Base-by-base conservation (phyloP, 202 grass and related monocot genomes). In the Setaria viridis region DNA sequence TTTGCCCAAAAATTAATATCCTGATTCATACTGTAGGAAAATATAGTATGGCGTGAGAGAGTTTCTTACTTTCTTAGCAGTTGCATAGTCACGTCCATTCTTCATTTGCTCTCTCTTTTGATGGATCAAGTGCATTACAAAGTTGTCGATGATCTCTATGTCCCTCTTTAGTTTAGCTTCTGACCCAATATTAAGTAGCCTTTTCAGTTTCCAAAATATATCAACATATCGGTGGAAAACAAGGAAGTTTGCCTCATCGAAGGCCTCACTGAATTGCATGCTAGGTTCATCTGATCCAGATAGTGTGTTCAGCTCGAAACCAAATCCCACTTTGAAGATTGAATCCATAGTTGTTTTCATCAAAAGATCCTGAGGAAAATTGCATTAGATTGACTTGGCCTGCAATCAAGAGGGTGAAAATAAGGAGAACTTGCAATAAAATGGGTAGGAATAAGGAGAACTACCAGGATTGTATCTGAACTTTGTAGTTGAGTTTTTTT, bases 141-240 rank as follows among this genome's bases (percentile, higher is more conserved):
- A 98, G 37, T 91, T 48, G 14, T 98, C 85, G 0, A 95, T 90
- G 65, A 90, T 80, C 70, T 88, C 64, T 32, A 95, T 82, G n/a
- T 80, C 86, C 73, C 64, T 88, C 68, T 74, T 95, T 51, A 94
- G 89, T 85, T 64, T 85, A 42, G 92, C 92, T 84, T 98, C 95
- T 57, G 67, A 88, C 45, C 92, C 95, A 14, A 98, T 77, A 85
- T 88, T 83, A 12, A 94, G 75, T 53, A 78, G 58, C 53, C 83
- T 86, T 87, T 94, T 97, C 51, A 89, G n/a, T 42, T 85, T 74
- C 94, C 90, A 97, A 60, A 92, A 87, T 60, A 97, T 49, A 76
- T 97, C 94, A 25, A 90, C 86, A 76, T 71, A 94, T 57, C 94
- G 87, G 62, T 84, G 78, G 70, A 85, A 55, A 60, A 90, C 88